phyloP scores from a whole-genome alignment of 2,329 filamentous ascomycete genomes.

The Raffaelea arxii region DNA sequence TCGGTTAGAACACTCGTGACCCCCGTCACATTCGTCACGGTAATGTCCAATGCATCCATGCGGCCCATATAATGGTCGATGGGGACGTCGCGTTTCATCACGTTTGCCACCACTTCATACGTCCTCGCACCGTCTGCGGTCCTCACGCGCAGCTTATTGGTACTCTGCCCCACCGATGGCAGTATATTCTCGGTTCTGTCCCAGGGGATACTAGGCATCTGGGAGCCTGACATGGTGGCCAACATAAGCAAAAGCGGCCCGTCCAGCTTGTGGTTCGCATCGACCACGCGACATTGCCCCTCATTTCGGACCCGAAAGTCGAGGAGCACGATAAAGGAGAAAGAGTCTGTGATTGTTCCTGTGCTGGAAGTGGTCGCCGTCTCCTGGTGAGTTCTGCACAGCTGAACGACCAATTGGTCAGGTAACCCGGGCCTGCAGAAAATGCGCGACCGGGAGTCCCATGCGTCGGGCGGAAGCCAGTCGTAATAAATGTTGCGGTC shows the following conservation, averaged over 20 bases:
- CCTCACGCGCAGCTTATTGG: slow-evolving; percentile 2
- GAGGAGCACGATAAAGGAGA: slow-evolving; percentile 7
- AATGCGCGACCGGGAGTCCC: slow-evolving; percentile 9
- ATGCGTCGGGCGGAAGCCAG: neutral
- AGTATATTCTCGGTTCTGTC: slow-evolving; percentile 5
- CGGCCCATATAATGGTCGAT: slow-evolving; percentile 3
- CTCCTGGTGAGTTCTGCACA: slow-evolving; percentile 5
- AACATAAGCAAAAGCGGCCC: slow-evolving; percentile 4
- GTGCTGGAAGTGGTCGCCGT: too few species aligned
- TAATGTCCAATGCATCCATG: slow-evolving; percentile 8
- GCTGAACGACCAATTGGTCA: slow-evolving; percentile 2
- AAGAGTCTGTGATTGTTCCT: neutral
- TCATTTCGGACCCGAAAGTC: too few species aligned
- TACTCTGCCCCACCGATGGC: slow-evolving; percentile 1
- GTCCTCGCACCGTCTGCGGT: neutral
- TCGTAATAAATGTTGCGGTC: slow-evolving; percentile 4
- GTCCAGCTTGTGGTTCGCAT: slow-evolving; percentile 4
- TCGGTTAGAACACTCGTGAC: neutral
- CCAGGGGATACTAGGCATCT: slow-evolving; percentile 5
- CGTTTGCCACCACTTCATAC: slow-evolving; percentile 6
- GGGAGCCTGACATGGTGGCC: slow-evolving; percentile 3
- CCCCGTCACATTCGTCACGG: neutral
- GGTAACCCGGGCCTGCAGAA: slow-evolving; percentile 7
- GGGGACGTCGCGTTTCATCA: neutral
- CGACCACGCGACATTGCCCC: slow-evolving; percentile 6